phyloP scores from a whole-genome alignment of 768 basidiomycete genomes.

The Porpolomopsis calyptriformis region DNA sequence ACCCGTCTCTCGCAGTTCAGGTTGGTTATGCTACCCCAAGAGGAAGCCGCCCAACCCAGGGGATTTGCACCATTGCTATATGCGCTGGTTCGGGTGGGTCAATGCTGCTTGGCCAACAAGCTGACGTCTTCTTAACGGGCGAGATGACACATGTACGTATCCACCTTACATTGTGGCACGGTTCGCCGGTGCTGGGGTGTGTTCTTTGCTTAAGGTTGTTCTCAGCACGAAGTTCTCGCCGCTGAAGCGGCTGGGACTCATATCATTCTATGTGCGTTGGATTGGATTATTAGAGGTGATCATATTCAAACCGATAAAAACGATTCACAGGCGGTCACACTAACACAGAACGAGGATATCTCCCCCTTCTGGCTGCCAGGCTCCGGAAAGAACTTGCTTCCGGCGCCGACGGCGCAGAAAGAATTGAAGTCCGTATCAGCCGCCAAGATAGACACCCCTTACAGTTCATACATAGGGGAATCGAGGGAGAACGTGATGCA shows the following conservation, averaged over 20 bases:
- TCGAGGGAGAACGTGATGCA: neutral
- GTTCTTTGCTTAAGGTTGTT: conserved; percentile 6
- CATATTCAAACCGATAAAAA: neutral
- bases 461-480: conserved; percentile 30
- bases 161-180: conserved; percentile 7
- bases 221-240: conserved; percentile 79
- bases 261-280: conserved; percentile 70
- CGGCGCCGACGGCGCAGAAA: conserved; percentile 26
- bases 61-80: conserved; percentile 61
- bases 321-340: conserved; percentile 66
- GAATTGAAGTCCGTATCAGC: conserved; percentile 62
- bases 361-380: conserved; percentile 60
- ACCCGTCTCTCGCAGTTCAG: conserved; percentile 39
- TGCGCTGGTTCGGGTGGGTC: conserved; percentile 87
- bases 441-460: conserved; percentile 67
- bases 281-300: too few species aligned
- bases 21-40: conserved; percentile 39
- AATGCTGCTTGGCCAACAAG: conserved; percentile 57
- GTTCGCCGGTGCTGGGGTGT: conserved; percentile 14
- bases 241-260: conserved; percentile 65
- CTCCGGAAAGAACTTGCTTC: conserved; percentile 41
- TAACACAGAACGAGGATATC: conserved; percentile 91
- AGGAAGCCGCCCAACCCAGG: conserved; percentile 18
- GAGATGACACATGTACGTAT: conserved; percentile 77
- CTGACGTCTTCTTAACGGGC: conserved; percentile 87